phyloP scores from a whole-genome alignment of 2,329 filamentous ascomycete species.

The Trichoderma sp. region DNA sequence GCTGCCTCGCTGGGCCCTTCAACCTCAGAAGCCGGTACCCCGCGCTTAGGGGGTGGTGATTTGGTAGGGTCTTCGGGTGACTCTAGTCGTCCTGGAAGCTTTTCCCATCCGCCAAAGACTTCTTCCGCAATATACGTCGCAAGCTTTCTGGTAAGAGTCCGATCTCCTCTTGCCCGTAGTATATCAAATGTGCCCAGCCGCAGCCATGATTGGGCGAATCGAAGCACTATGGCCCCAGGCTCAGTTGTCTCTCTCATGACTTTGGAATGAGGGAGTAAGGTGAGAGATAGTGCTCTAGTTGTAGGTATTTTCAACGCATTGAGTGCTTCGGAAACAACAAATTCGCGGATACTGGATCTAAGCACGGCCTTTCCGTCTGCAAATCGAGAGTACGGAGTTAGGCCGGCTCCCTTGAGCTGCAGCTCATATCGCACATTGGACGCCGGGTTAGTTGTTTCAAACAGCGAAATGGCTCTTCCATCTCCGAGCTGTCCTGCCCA shows the following conservation, averaged over 20 bases:
- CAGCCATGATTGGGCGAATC: conserved; percentile 90
- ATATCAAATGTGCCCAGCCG: conserved; percentile 95
- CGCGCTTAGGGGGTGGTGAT: conserved; percentile 45
- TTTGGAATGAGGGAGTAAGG: conserved; percentile 66
- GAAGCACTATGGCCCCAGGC: conserved; percentile 85
- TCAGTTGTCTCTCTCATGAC: conserved; percentile 79
- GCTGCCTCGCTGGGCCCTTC: conserved; percentile 66
- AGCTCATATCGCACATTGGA: conserved; percentile 79
- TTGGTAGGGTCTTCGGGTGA: conserved; percentile 47
- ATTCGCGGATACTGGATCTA: conserved; percentile 89
- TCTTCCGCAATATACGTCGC: conserved; percentile 84
- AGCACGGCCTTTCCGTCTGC: conserved; percentile 94
- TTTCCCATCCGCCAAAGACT: conserved; percentile 83
- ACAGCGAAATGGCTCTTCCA: conserved; percentile 88
- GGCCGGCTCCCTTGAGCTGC: conserved; percentile 89
- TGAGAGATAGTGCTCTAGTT: conserved; percentile 81
- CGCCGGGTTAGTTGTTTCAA: conserved; percentile 75
- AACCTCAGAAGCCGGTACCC: conserved; percentile 54
- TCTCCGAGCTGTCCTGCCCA: conserved; percentile 97
- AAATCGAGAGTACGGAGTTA: conserved; percentile 93
- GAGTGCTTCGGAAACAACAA: conserved; percentile 84
- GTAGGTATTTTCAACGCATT: conserved; percentile 82
- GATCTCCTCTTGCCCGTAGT: conserved; percentile 76
- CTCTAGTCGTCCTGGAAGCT: conserved; percentile 62
- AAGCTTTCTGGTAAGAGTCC: conserved; percentile 67